Base-by-base conservation (phyloP, 371 early-diverging fungal species). In the Coemansia sp. region DNA sequence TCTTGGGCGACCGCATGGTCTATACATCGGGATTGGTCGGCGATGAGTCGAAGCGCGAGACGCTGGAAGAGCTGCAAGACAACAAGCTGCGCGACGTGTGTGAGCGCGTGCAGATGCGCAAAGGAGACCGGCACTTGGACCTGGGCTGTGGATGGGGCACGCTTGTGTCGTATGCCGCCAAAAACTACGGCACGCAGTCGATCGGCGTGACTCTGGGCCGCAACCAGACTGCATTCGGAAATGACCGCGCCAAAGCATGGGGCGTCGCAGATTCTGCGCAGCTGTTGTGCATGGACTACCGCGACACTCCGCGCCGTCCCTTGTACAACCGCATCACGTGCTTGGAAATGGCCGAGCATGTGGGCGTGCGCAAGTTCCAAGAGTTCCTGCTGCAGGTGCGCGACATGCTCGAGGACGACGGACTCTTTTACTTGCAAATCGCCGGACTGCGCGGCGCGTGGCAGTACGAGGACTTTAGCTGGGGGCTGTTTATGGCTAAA, bases 81-180 rank as follows among this genome's bases (percentile, higher is more conserved):
- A 95, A 95, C 90, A 97, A 97, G 86, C 84, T 97, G 83, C 86
- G 89, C 64, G 84, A 92, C 58, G 94, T 98, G 53, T 90, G 90
- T 79, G 89, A 94, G 64, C 92, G 91, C 83, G 78, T 95, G 14
- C 87, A 91, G 68, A 85, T 97, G 80, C 90, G 92, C 86, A 80
- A 87, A 65, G 96, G 95, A 69, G 95, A 95, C 71, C 87, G 88
- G 59, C 91, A 93, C 78, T 84, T 98, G 82, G 98, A 98, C 84
- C 94, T 98, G 84, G 98, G 98, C 60, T 95, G 96, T 80, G 98
- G 97, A n/a, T 97, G 98, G 97, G 97, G 96, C 65, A 96, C 97
- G 20, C 87, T 97, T 52, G 86, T 87, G 53, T 90, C 91, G 57
- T 91, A 89, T 80, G 94, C 97, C 44, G 87, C 97, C 68, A 93